phyloP scores from a whole-genome alignment of 495 filamentous ascomycete species.

The Lepraria neglecta region DNA sequence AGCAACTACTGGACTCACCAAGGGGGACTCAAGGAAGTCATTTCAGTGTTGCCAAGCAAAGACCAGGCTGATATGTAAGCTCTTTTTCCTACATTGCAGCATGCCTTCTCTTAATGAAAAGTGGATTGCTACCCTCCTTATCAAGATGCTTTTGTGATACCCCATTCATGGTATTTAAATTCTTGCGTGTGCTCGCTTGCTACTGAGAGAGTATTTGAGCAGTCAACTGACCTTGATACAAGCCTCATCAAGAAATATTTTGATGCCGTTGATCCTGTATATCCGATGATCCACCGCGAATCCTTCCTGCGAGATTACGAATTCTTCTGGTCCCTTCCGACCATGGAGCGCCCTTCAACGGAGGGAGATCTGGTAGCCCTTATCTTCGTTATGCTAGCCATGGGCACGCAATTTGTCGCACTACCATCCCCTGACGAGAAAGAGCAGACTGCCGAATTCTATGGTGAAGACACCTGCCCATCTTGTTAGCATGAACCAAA shows the following conservation, averaged over 20 bases:
- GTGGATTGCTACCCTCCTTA: no score
- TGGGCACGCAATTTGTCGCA: conserved; percentile 66
- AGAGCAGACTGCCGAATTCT: conserved; percentile 68
- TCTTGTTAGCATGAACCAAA: neutral
- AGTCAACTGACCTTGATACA: conserved; percentile 5
- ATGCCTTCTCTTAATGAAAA: no score
- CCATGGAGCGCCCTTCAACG: conserved; percentile 42
- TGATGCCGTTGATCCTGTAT: conserved; percentile 66
- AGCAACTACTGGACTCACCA: conserved; percentile 73
- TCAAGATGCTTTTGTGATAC: neutral
- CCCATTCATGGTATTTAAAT: no score
- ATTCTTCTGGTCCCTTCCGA: conserved; percentile 55
- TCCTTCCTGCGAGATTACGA: conserved; percentile 66
- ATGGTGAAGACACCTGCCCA: conserved; percentile 30
- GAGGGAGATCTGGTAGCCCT: conserved; percentile 59
- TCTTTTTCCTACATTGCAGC: neutral
- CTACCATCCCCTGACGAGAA: conserved; percentile 48
- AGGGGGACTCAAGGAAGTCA: conserved; percentile 63
- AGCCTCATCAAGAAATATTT: conserved; percentile 59
- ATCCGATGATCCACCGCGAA: conserved; percentile 62
- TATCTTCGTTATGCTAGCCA: conserved; percentile 61
- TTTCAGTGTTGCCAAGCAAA: conserved; percentile 62
- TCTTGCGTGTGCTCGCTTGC: neutral
- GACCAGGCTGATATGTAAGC: conserved; percentile 58
- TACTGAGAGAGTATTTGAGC: neutral